A percentile compares a stretch with the other conserved stretches of the same genome.
Evolutionary conservation across 179 eudicot species (phyloP).

Genomic region (Silene noctiflora): DNA sequence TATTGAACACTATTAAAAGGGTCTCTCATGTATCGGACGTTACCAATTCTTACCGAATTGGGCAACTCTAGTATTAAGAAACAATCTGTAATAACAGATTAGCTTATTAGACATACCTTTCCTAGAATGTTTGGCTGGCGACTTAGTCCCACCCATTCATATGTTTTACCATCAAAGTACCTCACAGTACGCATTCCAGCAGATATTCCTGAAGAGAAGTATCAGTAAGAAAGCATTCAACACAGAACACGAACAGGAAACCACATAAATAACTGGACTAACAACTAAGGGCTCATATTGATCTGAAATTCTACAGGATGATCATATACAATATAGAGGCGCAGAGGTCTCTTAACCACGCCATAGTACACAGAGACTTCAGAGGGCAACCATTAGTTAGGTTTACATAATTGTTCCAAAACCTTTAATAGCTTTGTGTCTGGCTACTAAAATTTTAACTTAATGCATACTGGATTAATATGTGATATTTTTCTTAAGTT

Average conservation of each 20-base stretch:
- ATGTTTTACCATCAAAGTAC: conserved; percentile 92
- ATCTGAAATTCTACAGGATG: not conserved
- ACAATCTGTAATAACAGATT: not conserved
- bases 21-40: not conserved
- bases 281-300: not conserved
- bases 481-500: too few relatives aligned
- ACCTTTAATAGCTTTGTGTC: too few relatives aligned
- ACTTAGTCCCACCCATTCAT: conserved; percentile 99
- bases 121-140: conserved; percentile 93
- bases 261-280: not conserved
- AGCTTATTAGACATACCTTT: conserved; percentile 43
- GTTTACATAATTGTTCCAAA: too few relatives aligned
- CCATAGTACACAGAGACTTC: too few relatives aligned
- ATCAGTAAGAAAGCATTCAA: conserved; percentile 14
- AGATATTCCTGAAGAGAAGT: conserved; percentile 67
- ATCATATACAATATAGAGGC: not conserved
- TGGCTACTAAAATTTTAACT: too few relatives aligned
- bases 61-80: not conserved
- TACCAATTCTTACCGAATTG: not conserved
- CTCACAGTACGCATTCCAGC: conserved; percentile 98
- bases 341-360: too few relatives aligned
- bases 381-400: too few relatives aligned
- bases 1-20: too few relatives aligned
- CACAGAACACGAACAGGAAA: conserved; percentile 4
- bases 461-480: too few relatives aligned